Evolutionary conservation across 441 rosid species (phyloP).

Genomic region (Populus hybrid): DNA sequence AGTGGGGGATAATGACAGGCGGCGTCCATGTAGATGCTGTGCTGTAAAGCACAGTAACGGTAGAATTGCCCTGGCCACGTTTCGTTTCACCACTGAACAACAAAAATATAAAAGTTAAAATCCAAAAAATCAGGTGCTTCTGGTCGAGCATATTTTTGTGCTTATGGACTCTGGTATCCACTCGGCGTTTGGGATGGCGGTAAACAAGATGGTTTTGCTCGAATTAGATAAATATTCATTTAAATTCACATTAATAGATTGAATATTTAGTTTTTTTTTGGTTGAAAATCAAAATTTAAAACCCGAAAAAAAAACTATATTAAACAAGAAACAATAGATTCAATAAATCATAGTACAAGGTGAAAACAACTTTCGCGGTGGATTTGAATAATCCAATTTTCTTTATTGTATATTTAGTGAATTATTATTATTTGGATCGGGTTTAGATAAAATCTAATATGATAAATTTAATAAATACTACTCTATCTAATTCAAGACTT

Average conservation of each 20-base stretch:
- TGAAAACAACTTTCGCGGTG: no score
- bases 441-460: background rate
- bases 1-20: background rate
- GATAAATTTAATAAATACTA: background rate
- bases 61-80: background rate
- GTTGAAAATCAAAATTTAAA: no score
- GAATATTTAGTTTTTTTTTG: background rate
- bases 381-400: no score
- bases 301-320: no score
- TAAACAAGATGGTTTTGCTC: background rate
- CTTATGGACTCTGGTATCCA: background rate
- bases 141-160: background rate
- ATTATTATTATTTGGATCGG: background rate
- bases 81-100: conserved; percentile 28
- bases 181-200: no score
- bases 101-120: conserved; percentile 27
- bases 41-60: background rate
- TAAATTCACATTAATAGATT: background rate
- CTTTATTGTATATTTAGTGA: background rate
- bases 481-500: no score
- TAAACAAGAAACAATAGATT: no score
- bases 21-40: background rate
- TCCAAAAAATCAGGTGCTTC: background rate
- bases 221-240: background rate
- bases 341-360: no score